Percentiles rank a stretch among this genome's conserved stretches.
phyloP scores from a whole-genome alignment of 2,329 filamentous ascomycete genomes.

The Aspergillus fischeri region DNA sequence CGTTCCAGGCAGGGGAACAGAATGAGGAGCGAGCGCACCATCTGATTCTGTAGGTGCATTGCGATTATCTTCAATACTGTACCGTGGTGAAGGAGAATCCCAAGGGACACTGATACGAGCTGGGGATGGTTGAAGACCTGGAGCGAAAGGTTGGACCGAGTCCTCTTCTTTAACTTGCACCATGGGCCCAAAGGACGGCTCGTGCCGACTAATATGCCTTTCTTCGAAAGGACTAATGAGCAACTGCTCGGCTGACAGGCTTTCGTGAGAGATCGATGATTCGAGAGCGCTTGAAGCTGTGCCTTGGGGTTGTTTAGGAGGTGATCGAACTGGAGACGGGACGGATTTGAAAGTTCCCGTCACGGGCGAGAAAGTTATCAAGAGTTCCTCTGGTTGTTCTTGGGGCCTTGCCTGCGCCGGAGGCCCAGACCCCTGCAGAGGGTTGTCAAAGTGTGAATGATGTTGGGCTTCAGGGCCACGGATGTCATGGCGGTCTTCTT shows the following conservation, averaged over 20 bases:
- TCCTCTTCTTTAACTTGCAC: constrained; percentile 7
- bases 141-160: not conserved
- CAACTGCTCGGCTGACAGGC: constrained; percentile 2
- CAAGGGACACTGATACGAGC: constrained; percentile 8
- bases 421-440: not conserved
- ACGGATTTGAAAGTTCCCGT: constrained; percentile 43
- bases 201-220: constrained; percentile 7
- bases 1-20: constrained; percentile 35
- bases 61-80: not conserved
- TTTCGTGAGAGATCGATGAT: constrained; percentile 3
- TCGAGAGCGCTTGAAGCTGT: constrained; percentile 14
- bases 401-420: constrained; percentile 16
- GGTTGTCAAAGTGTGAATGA: not conserved
- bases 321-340: constrained; percentile 34
- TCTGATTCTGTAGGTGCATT: constrained; percentile 20
- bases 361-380: constrained; percentile 41
- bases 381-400: constrained; percentile 27
- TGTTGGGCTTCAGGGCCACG: not conserved
- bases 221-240: constrained; percentile 7
- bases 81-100: constrained; percentile 5
- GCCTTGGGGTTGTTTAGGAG: constrained; percentile 19
- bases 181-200: constrained; percentile 9
- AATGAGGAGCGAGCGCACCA: constrained; percentile 17
- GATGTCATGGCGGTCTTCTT: not conserved
- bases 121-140: constrained; percentile 9